phyloP scores from a whole-genome alignment of 352 stramenopile species.

The Bremia lactucae region DNA sequence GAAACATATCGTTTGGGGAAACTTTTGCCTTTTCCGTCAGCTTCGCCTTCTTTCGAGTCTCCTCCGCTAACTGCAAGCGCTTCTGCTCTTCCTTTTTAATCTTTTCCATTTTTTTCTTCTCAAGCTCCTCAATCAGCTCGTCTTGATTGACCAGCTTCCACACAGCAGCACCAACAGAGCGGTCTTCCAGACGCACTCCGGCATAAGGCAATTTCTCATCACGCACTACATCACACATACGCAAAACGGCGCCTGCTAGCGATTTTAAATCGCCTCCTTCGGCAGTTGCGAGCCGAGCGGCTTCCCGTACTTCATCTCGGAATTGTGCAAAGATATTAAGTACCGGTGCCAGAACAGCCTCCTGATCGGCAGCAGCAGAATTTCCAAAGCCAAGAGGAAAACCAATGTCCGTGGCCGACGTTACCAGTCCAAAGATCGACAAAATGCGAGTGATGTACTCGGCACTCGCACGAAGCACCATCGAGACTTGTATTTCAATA shows the following conservation, averaged over 20 bases:
- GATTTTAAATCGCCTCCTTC: constrained; percentile 34
- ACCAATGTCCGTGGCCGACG: constrained; percentile 62
- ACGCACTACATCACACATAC: constrained; percentile 80
- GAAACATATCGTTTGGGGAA: constrained; percentile 88
- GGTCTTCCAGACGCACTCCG: constrained; percentile 85
- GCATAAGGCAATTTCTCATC: constrained; percentile 84
- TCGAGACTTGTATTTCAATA: constrained; percentile 47
- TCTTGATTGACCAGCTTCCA: constrained; percentile 90
- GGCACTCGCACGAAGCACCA: constrained; percentile 68
- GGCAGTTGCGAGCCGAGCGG: constrained; percentile 40
- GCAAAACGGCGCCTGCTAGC: constrained; percentile 59
- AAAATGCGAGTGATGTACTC: constrained; percentile 88
- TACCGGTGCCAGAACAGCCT: constrained; percentile 75
- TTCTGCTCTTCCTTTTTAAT: constrained; percentile 75
- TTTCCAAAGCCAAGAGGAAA: constrained; percentile 50
- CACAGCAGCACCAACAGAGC: constrained; percentile 42
- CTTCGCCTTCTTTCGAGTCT: constrained; percentile 68
- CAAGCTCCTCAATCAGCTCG: constrained; percentile 66
- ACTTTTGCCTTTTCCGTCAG: constrained; percentile 86
- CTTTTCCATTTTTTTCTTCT: constrained; percentile 73
- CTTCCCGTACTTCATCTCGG: constrained; percentile 71
- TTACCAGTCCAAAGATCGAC: constrained; percentile 70
- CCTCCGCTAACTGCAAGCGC: constrained; percentile 53
- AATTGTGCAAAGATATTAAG: constrained; percentile 88
- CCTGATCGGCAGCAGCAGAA: constrained; percentile 38